Base-by-base conservation (phyloP, 2,329 filamentous ascomycete genomes). In the Ophiocordyceps camponoti-floridani region DNA sequence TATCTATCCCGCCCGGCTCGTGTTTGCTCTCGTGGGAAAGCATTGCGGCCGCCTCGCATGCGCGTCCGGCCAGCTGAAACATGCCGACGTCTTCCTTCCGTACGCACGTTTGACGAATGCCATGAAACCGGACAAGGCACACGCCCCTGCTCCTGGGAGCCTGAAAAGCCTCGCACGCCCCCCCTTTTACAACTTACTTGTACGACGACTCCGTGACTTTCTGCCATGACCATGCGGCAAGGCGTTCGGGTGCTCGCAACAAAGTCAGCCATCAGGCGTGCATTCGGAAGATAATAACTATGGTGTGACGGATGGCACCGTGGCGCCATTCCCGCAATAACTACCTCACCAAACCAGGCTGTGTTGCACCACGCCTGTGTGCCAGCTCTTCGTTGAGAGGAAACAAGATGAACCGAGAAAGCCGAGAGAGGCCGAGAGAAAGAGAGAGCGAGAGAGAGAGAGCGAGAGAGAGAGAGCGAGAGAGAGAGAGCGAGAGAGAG, bases 311-410 rank as follows among this genome's bases (percentile, higher is more conserved):
- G 33, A 27, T 37, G n/a, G 35, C 12, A 27, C 35, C 43, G 45
- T 47, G 45, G 45, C 43, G 40, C 45, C 43, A 47, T 44, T 44
- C 40, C 40, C 33, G 31, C 45, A 41, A 35, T 33, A 27, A 16
- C 40, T 43, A 43, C 31, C 28, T 18, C 23, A 18, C 40, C 19
- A 42, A 42, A n/a, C 44, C 19, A 19, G 30, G 44, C 31, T 18
- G 42, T 40, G 43, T 47, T 33, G 38, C 40, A 44, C 45, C 8
- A 27, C 31, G 27, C 26, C 38, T 19, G 4, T 19, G 4, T 41
- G 40, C 19, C 23, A 41, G 33, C 12, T 35, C 14, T 11, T 33
- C 8, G 13, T 33, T 35, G 33, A 35, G 14, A 35, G 33, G 23
- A n/a, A 14, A 35, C 6, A 35, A n/a, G 12, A 7, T 35, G 33